Base-by-base conservation (phyloP, 768 basidiomycete species). In the Tricholoma flavovirens region DNA sequence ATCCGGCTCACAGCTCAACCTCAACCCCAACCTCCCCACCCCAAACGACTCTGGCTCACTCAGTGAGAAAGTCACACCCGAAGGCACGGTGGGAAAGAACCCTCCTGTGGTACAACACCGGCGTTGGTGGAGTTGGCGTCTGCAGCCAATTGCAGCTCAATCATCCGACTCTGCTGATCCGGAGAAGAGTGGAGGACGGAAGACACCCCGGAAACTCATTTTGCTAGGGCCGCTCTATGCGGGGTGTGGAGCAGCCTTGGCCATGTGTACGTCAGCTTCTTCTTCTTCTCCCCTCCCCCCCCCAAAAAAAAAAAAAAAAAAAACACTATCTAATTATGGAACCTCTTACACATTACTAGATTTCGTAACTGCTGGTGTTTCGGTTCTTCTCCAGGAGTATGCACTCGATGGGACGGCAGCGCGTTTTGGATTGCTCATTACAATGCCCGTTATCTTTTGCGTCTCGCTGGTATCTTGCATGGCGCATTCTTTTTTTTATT, bases 401-500 rank as follows among this genome's bases (percentile, higher is more conserved):
- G 71, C 82, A 1, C 70, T 91, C 36, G 93, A 94, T 64, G 80
- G 81, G 2, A 66, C 78, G 11, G 76, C 75, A 50, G 74, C 69
- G 0, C 78, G 93, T 8, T 91, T 94, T 54, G 82, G 77, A 1
- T 76, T 94, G 0, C 59, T 88, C 5, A 74, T 71, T 14, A 84
- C 88, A 2, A 71, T 81, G 0, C 91, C 91, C 0, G 72, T 90
- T 61, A 80, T 91, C 24, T 90, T 84, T 60, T 90, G 88, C 56
- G 80, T 93, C 26, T 88, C 87, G 1, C 72, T 91, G 51, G 87
- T 89, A 67, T 59, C 85, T n/a, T 74, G 14, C 1, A n/a, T 24
- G 22, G 15, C 12, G 22, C 11, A 22, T 35, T 46, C 46, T 53
- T 26, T 52, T 40, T 48, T n/a, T 11, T 60, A 26, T 26, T n/a